A percentile compares a stretch with the other conserved stretches of the same genome.
phyloP scores from a whole-genome alignment of 2,329 filamentous ascomycete species.

The Rugonectria rugulosa region DNA sequence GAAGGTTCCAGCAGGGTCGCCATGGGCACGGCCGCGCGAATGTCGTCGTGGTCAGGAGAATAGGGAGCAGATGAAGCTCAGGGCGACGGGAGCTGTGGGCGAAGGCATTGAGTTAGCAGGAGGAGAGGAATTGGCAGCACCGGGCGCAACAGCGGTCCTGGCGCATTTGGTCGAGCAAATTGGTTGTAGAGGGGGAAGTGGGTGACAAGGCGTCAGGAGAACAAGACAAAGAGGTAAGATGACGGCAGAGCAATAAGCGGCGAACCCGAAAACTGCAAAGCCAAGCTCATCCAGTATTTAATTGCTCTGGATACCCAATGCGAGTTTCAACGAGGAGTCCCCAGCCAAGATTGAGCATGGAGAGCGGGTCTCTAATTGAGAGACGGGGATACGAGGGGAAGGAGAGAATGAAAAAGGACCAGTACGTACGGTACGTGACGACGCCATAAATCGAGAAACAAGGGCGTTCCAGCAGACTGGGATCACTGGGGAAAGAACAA shows the following conservation, averaged over 20 bases:
- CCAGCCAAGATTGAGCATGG: conserved; percentile 4
- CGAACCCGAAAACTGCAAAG: conserved; percentile 8
- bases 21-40: conserved; percentile 36
- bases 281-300: conserved; percentile 11
- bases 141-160: neutral
- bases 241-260: conserved; percentile 9
- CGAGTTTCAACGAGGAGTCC: conserved; percentile 17
- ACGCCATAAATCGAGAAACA: conserved; percentile 19
- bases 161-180: conserved; percentile 11
- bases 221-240: conserved; percentile 5
- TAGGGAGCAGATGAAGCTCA: conserved; percentile 38
- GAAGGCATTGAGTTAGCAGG: conserved; percentile 38
- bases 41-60: conserved; percentile 30
- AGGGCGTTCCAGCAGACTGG: neutral
- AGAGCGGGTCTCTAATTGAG: conserved; percentile 15
- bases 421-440: conserved; percentile 21
- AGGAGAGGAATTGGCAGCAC: conserved; percentile 16
- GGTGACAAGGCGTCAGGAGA: neutral
- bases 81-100: conserved; percentile 33
- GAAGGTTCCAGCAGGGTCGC: conserved; percentile 37
- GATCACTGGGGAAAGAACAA: conserved; percentile 1
- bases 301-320: conserved; percentile 14
- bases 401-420: conserved; percentile 11
- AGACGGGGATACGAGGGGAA: conserved; percentile 15
- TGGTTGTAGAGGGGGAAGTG: conserved; percentile 5